Evolutionary conservation across 2,329 filamentous ascomycete genomes (phyloP).

Genomic region (Aureobasidium musti): DNA sequence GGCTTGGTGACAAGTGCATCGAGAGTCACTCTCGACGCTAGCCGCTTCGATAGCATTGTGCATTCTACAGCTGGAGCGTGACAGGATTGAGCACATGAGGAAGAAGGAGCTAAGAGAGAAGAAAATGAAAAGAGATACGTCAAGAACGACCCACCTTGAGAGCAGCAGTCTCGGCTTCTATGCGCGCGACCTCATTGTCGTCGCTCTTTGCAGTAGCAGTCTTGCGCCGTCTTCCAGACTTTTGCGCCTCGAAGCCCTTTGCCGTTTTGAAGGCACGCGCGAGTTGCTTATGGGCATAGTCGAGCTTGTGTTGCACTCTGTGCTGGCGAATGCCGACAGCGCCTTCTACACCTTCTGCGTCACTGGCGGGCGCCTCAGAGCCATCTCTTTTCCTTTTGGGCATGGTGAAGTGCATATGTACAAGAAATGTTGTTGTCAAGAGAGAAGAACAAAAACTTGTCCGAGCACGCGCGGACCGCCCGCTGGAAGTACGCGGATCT

Average conservation of each 20-base stretch:
- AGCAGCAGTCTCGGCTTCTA: conserved; percentile 63
- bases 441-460: conserved; percentile 20
- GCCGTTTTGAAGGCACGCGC: conserved; percentile 68
- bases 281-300: conserved; percentile 60
- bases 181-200: conserved; percentile 54
- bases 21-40: not conserved
- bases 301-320: conserved; percentile 56
- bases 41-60: not conserved
- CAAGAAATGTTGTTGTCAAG: conserved; percentile 1
- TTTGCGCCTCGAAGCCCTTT: conserved; percentile 77
- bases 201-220: conserved; percentile 52
- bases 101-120: conserved; percentile 15
- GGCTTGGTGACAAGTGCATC: not conserved
- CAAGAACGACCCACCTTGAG: conserved; percentile 52
- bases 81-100: not conserved
- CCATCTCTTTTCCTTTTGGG: conserved; percentile 40
- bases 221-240: conserved; percentile 65
- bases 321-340: conserved; percentile 39
- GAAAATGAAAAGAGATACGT: conserved; percentile 8
- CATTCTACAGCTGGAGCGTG: not conserved
- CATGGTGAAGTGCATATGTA: conserved; percentile 33
- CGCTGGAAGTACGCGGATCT: no score
- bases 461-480: not conserved
- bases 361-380: conserved; percentile 30
- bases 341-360: conserved; percentile 33